Evolutionary conservation across 495 filamentous ascomycete genomes (phyloP).

Genomic region (Trichocladium uniseriatum): DNA sequence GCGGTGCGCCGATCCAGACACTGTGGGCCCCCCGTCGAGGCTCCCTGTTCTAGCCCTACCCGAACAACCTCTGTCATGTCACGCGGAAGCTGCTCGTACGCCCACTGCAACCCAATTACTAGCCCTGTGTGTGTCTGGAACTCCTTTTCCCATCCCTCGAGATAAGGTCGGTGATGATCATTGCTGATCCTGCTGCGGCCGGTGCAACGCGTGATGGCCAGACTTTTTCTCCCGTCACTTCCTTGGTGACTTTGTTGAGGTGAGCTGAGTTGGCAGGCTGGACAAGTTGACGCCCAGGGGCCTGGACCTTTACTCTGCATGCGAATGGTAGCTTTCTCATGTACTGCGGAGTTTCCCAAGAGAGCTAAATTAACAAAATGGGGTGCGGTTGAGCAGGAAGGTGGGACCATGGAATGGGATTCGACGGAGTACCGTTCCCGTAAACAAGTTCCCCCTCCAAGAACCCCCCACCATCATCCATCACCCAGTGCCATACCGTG

Average conservation of each 20-base stretch:
- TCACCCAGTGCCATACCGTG: no score
- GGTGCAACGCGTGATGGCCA: slow-evolving; percentile 1
- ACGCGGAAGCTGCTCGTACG: background rate
- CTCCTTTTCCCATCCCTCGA: background rate
- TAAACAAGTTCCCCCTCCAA: no score
- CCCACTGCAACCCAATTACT: background rate
- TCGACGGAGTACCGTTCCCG: no score
- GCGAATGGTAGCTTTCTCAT: background rate
- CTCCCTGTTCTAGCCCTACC: slow-evolving; percentile 1
- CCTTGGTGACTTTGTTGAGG: background rate
- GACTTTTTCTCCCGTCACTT: background rate
- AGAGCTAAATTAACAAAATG: no score
- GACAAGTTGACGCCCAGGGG: background rate
- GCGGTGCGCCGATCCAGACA: slow-evolving; percentile 2
- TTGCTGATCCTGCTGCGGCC: background rate
- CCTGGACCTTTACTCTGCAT: background rate
- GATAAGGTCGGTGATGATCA: slow-evolving; percentile 1
- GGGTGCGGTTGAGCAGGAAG: no score
- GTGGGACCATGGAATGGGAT: slow-evolving; percentile 1
- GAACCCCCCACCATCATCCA: no score
- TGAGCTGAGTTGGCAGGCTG: background rate
- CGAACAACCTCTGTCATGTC: slow-evolving; percentile 7
- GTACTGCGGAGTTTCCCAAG: background rate
- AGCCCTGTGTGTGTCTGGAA: background rate
- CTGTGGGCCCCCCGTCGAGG: no score